Evolutionary conservation across 768 basidiomycete species (phyloP), one percentile per base, ranked within the genome.

Genomic region (Lenzites betulinus): DNA sequence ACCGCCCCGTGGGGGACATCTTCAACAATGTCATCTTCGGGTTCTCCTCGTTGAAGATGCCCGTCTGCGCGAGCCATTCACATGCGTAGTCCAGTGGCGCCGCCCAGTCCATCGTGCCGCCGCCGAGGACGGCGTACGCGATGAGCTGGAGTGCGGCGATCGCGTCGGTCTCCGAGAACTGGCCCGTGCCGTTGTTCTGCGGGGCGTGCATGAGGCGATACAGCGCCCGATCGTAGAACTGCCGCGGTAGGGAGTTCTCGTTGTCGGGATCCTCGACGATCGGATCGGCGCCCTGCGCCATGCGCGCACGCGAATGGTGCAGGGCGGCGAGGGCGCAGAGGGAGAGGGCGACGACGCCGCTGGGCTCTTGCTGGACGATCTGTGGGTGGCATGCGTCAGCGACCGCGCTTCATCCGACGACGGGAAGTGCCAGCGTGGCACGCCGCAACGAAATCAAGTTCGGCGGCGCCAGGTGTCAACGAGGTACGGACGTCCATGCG

Each of bases 121-220:
- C 88, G 2, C 84, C 86, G 69, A 92, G 75, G 60, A 89, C 78
- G 44, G 87, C 88, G 72, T 86, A 91, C 67, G 81, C 84, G 60
- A 92, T 79, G 62, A 94, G 82, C 71, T 91, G 90, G 43, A 92
- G 69, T 5, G 92, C 90, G 4, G 92, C 91, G 64, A 88, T 79
- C 11, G 89, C 92, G 66, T 93, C 90, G 49, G 78, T 78, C 59
- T 89, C 89, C 42, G 77, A 77, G 75, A 87, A 83, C 26, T 76
- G 70, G 12, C 82, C 83, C 56, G 82, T 79, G 51, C 75, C 79
- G 59, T 78, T 77, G 48, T 92, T 76, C 68, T 86, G 85, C 64
- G 81, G 82, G 25, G 52, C 56, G 52, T 63, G 62, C 52, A 54
- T 18, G 47, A 63, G 44, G n/a, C 51, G 52, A 41, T 54, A 54